Percentiles rank a stretch among this genome's conserved stretches.
These are phyloP conservation scores for Fonsecaea pedrosoi DNA, from an alignment of 2,329 filamentous ascomycete genomes.

Conservation along the genomic window DNA sequence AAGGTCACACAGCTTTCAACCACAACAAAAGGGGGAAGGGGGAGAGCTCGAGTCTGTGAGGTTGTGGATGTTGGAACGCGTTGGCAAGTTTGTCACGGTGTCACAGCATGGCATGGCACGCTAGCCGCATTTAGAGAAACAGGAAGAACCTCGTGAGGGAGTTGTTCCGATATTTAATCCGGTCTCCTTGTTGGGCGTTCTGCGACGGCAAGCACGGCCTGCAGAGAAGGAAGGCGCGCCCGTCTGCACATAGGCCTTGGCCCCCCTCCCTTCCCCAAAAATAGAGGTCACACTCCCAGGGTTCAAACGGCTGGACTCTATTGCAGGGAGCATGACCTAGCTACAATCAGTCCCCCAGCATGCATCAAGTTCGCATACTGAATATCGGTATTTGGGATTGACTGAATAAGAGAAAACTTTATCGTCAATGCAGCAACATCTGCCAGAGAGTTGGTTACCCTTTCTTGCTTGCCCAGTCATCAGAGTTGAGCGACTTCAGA, in stretches of 20 bases:
- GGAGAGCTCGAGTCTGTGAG: neutral
- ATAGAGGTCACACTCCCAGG: neutral
- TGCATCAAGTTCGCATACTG: too few species aligned
- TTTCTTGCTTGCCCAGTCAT: too few species aligned
- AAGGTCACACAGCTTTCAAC: neutral
- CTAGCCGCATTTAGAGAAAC: neutral
- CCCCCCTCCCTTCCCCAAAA: neutral
- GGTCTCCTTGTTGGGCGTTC: too few species aligned
- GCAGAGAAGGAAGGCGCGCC: too few species aligned
- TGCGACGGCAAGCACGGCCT: too few species aligned
- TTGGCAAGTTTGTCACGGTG: neutral
- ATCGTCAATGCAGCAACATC: neutral
- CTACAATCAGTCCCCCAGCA: too few species aligned
- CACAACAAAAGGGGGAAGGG: neutral
- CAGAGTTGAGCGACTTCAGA: neutral
- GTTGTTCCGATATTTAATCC: too few species aligned
- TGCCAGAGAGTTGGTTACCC: neutral
- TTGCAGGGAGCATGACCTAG: too few species aligned
- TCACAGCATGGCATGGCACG: neutral
- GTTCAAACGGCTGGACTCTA: too few species aligned
- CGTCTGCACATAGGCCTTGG: neutral
- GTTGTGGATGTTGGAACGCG: neutral
- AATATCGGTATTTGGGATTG: too few species aligned
- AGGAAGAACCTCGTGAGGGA: too few species aligned
- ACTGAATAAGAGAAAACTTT: neutral